Evolutionary conservation across 495 filamentous ascomycete species (phyloP), one percentile per base, ranked within the genome.

Genomic region (Poronia punctata): DNA sequence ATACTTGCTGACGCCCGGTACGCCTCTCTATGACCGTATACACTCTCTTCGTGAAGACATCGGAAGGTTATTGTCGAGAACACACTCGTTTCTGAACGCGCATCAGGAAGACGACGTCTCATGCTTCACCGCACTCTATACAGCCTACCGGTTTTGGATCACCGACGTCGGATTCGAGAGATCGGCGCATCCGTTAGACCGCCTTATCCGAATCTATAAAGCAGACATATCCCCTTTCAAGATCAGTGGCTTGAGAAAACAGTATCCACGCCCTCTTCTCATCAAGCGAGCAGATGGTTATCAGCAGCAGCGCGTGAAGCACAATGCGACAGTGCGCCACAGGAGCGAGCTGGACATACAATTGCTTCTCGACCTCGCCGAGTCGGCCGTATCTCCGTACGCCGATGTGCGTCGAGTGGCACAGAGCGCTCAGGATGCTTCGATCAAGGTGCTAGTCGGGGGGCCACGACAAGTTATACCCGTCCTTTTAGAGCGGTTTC

Each of bases 121-220:
- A 2, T 95, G 88, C 63, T 99, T 97, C 62, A 93, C 84, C 22
- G 77, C 88, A 17, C 59, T 99, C 8, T 99, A 96, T 59, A 86
- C 80, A 17, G 83, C 92, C 1, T 99, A 95, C 61, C 70, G 84
- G 11, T 88, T 83, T n/a, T 99, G 88, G 86, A 95, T 99, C 52
- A 83, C 93, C 6, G 92, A 99, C 50, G 88, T 97, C 31, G 93
- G 93, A 14, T 93, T 95, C 43, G 92, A 99, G 55, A 71, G 92
- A 42, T 95, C 88, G 7, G 90, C 92, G 5, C 93, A 95, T 57
- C 85, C 92, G 7, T 66, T 99, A 20, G 92, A 99, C 54, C 73
- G 93, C 17, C 78, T 96, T 9, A 76, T 79, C 6, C 75, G 86
- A 31, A 75, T 99, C 8, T 80, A 94, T 41, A 74, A 76, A 39